phyloP scores from a whole-genome alignment of 2,329 filamentous ascomycete genomes.

The Cercospora citrullina region DNA sequence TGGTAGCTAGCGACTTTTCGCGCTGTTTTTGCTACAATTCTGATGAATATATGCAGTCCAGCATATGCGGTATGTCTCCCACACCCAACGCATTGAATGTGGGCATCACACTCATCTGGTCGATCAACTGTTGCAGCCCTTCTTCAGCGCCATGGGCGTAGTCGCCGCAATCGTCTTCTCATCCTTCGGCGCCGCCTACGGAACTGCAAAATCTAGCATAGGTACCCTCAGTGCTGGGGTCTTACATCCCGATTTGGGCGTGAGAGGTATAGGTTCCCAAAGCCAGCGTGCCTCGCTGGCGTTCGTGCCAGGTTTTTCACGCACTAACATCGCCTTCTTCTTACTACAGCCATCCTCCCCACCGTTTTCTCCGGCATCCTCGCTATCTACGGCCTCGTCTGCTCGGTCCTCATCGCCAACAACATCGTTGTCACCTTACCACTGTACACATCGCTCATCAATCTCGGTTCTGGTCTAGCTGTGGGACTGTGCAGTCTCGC shows the following conservation, averaged over 20 bases:
- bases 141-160: constrained; percentile 26
- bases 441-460: constrained; percentile 20
- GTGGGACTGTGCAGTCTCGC: constrained; percentile 17
- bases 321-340: not conserved
- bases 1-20: not conserved
- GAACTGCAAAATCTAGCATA: constrained; percentile 23
- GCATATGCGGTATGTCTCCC: not conserved
- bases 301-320: no score
- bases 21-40: not conserved
- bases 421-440: constrained; percentile 17
- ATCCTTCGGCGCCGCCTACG: constrained; percentile 23
- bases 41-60: not conserved
- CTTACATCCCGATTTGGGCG: constrained; percentile 22
- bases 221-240: constrained; percentile 20
- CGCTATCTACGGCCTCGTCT: constrained; percentile 24
- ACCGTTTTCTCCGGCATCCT: constrained; percentile 24
- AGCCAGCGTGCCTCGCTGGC: not conserved
- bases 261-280: not conserved
- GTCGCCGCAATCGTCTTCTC: constrained; percentile 25
- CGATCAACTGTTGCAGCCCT: constrained; percentile 13
- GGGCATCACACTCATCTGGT: not conserved
- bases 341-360: constrained; percentile 7
- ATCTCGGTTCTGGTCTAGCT: constrained; percentile 21
- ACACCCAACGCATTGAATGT: not conserved
- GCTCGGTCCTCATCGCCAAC: constrained; percentile 20